Evolutionary conservation across 768 basidiomycete genomes (phyloP).

Genomic region (Serendipita indica): DNA sequence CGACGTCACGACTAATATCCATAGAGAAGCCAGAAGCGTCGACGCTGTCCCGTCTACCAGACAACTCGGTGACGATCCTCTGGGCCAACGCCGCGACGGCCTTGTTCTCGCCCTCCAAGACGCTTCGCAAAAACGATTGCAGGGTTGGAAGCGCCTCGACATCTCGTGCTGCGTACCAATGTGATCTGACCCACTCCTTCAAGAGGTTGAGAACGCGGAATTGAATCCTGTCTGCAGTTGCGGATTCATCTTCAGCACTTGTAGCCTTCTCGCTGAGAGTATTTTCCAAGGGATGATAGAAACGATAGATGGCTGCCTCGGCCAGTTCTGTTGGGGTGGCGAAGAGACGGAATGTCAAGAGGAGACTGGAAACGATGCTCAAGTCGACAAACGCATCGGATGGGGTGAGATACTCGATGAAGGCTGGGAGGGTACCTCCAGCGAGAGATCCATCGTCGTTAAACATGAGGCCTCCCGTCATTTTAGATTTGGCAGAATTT

Average conservation of each 20-base stretch:
- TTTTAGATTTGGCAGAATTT: constrained; percentile 19
- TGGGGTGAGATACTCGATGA: constrained; percentile 97
- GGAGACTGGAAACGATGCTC: constrained; percentile 78
- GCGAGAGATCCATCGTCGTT: constrained; percentile 82
- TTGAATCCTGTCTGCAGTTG: constrained; percentile 69
- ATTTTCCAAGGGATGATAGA: constrained; percentile 40
- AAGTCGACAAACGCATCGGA: constrained; percentile 83
- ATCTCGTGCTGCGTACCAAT: constrained; percentile 75
- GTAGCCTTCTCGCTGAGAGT: constrained; percentile 36
- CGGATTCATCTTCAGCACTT: constrained; percentile 41
- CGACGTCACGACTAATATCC: neutral
- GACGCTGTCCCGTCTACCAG: neutral
- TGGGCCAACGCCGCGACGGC: neutral
- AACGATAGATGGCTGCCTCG: constrained; percentile 63
- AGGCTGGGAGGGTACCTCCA: constrained; percentile 72
- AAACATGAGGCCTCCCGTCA: constrained; percentile 62
- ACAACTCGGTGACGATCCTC: neutral
- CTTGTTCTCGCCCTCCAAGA: neutral
- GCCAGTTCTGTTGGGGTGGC: constrained; percentile 63
- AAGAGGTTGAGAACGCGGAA: constrained; percentile 84
- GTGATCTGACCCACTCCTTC: constrained; percentile 83
- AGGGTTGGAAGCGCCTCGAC: constrained; percentile 34
- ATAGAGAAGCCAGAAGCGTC: neutral
- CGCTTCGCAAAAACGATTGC: constrained; percentile 9
- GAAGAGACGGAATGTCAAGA: constrained; percentile 90